Conservation (phyloP, 2,329 filamentous ascomycete genomes). For the Plectosphaerella sp. region DNA sequence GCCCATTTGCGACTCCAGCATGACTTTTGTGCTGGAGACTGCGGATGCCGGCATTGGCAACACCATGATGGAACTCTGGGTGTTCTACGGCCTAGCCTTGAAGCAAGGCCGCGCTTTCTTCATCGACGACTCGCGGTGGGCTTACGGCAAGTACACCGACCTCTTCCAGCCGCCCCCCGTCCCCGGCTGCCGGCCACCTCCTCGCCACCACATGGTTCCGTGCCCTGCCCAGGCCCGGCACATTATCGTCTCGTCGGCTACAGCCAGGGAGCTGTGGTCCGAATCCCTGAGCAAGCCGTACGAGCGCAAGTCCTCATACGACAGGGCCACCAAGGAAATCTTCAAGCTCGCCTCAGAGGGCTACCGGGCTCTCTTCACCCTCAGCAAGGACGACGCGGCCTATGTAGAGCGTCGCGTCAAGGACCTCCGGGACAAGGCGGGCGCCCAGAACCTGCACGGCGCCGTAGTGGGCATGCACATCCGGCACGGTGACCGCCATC, state of each 20-base stretch:
- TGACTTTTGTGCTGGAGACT: constrained; percentile 75
- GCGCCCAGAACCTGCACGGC: constrained; percentile 36
- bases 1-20: constrained; percentile 61
- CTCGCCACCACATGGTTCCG: constrained; percentile 71
- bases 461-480: constrained; percentile 69
- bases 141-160: constrained; percentile 69
- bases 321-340: constrained; percentile 47
- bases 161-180: constrained; percentile 67
- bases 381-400: constrained; percentile 58
- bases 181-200: constrained; percentile 65
- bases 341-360: constrained; percentile 66
- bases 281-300: constrained; percentile 47
- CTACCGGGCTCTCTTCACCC: constrained; percentile 69
- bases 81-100: constrained; percentile 74
- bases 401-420: constrained; percentile 59
- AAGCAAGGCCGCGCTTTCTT: constrained; percentile 75
- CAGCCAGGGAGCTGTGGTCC: constrained; percentile 61
- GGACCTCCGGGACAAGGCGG: constrained; percentile 46
- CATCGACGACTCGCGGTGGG: constrained; percentile 79
- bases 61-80: constrained; percentile 76
- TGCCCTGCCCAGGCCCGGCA: constrained; percentile 75
- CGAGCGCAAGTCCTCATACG: constrained; percentile 35
- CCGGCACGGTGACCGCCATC: constrained; percentile 74
- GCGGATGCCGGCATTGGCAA: constrained; percentile 72
- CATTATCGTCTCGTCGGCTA: constrained; percentile 68